A percentile compares a stretch with the other conserved stretches of the same genome.
Evolutionary conservation across 768 basidiomycete species (phyloP).

Genomic region (Tremella yokohamensis): DNA sequence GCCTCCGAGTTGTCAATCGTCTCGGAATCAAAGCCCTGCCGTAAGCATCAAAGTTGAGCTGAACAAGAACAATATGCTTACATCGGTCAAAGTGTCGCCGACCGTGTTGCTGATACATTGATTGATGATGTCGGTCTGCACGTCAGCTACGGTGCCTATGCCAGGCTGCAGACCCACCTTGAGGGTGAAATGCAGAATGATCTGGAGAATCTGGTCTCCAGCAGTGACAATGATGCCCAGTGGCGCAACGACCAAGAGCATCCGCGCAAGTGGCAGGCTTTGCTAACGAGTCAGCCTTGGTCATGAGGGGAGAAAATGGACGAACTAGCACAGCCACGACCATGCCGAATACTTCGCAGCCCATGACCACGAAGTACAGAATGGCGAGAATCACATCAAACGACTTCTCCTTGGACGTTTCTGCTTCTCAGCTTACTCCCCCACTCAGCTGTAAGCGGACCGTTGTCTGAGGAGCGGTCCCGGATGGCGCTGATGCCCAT

Average conservation of each 20-base stretch:
- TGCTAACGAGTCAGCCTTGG: conserved; percentile 22
- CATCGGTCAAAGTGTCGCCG: conserved; percentile 16
- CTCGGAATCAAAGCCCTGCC: conserved; percentile 15
- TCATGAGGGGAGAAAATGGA: neutral
- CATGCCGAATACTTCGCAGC: conserved; percentile 28
- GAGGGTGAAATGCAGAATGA: conserved; percentile 34
- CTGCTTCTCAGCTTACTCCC: conserved; percentile 10
- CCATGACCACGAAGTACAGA: conserved; percentile 36
- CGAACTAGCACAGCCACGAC: conserved; percentile 34
- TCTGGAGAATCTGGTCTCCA: conserved; percentile 26
- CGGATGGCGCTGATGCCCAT: conserved; percentile 32
- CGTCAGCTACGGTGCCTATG: neutral
- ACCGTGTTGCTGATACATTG: conserved; percentile 31
- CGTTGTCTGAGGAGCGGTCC: conserved; percentile 12
- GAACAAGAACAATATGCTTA: conserved; percentile 8
- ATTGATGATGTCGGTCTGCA: conserved; percentile 30
- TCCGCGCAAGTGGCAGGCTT: conserved; percentile 25
- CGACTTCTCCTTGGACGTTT: conserved; percentile 21
- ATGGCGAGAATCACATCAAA: conserved; percentile 36
- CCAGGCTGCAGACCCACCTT: conserved; percentile 25
- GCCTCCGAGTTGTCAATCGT: conserved; percentile 25
- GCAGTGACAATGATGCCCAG: conserved; percentile 36
- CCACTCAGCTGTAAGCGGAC: conserved; percentile 15
- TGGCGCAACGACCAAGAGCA: conserved; percentile 36
- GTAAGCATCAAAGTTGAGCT: neutral